These are phyloP conservation scores for Prunus salicina DNA, from an alignment of 306 rosid genomes.

Conservation along the genomic window DNA sequence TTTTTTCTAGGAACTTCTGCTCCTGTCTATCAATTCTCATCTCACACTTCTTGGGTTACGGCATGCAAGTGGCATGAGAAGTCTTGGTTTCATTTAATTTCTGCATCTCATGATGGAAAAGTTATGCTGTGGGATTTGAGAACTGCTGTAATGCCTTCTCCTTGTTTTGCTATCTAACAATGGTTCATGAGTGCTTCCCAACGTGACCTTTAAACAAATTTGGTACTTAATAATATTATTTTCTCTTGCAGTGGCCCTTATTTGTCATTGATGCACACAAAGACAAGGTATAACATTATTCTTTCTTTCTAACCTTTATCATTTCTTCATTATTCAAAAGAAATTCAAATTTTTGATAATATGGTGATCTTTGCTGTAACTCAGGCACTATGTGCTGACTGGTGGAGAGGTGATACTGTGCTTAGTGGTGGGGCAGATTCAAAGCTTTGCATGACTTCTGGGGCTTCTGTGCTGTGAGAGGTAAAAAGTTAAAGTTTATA, in stretches of 20 bases:
- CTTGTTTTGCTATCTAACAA: not conserved
- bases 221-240: constrained; percentile 10
- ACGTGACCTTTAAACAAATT: not conserved
- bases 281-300: constrained; percentile 56
- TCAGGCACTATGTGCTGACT: constrained; percentile 84
- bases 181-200: not conserved
- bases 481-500: not conserved
- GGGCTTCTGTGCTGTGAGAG: constrained; percentile 48
- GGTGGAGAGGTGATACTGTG: constrained; percentile 82
- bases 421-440: constrained; percentile 92
- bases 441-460: constrained; percentile 72
- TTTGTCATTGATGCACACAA: constrained; percentile 64
- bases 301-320: not conserved
- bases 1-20: constrained; percentile 73
- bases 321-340: not conserved
- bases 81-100: constrained; percentile 73
- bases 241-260: constrained; percentile 85
- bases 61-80: constrained; percentile 78
- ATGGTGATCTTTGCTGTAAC: constrained; percentile 8
- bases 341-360: not conserved
- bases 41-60: constrained; percentile 84
- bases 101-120: constrained; percentile 90
- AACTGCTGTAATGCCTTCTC: constrained; percentile 64
- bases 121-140: constrained; percentile 93
- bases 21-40: constrained; percentile 68